Base-by-base conservation (phyloP, 192 early-diverging fungal species). In the Mycoemilia scoparia region DNA sequence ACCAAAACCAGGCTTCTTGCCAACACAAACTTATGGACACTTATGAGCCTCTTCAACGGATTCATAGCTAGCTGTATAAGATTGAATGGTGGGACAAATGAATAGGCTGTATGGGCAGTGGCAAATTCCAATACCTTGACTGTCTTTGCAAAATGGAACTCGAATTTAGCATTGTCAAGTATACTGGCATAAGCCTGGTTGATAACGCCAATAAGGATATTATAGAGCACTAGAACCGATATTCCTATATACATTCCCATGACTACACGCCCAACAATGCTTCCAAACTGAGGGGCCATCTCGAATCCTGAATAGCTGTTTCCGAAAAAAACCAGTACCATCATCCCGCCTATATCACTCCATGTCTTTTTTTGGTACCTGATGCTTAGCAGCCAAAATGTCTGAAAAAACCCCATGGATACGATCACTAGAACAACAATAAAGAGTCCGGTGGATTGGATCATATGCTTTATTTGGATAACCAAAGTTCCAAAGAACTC, bases 191-290 rank as follows among this genome's bases (percentile, higher is more conserved):
- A 49, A 25, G 46, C 48, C 32, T 55, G 53, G 38, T 55, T 55
- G 41, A 55, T 55, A 24, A 55, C 53, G 9, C 53, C 53, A 18
- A 55, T 55, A 15, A 55, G 41, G 25, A 55, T 55, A 38, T 55
- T 55, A 30, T 55, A 55, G 5, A 55, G 46, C 5, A 55, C 49
- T 10, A 55, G 46, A 45, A 55, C 49, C 11, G 53, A 55, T 12
- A 55, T 46, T 29, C 41, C 53, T 23, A 55, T 55, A 15, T 55
- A 55, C 46, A 44, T 55, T 28, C 39, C 33, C 53, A 55, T 55
- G 9, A 29, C 46, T 14, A 46, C 11, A 24, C 45, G 42, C 3
- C 53, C 53, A 16, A 56, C 53, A 29, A 49, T 40, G 7, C 46
- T 45, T 1, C 53, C 53, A 21, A 56, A 56, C 18, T 49, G 22